Base-by-base conservation (phyloP, 306 rosid species). In the Glycine latifolia region DNA sequence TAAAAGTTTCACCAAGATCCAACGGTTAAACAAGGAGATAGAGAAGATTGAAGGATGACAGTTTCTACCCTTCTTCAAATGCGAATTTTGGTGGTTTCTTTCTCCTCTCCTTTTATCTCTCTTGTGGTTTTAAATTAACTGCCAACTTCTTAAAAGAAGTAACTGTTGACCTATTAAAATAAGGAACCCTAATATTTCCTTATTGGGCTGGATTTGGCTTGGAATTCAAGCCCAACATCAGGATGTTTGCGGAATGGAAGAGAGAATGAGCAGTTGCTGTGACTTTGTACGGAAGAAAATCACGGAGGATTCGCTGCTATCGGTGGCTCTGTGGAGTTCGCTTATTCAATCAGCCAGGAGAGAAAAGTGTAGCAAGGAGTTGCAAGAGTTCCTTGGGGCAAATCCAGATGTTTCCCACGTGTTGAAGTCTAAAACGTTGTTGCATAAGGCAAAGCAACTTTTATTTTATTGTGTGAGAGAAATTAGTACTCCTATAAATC, bases 381-480 rank as follows among this genome's bases (percentile, higher is more conserved):
- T 83, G 67, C 69, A 53, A 66, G 88, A 83, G 44, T 47, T 88
- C 1, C 59, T 85, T 17, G 86, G 78, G 67, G 71, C 88, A 8
- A 84, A 80, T 67, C 68, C 88, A 10, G 79, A 80, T 56, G 80
- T 77, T 76, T 82, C 84, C 33, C 86, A 84, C 62, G 82, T 86
- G n/a, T 12, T 83, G 83, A 86, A 87, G 83, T 89, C 91, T 1
- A 89, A 83, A 81, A 84, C 82, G 33, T 77, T 88, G 55, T 47
- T 90, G 72, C 86, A 85, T 70, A 87, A 87, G 81, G 87, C 92
- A 48, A 89, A 89, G 82, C 93, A 85, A 79, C 81, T 93, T 9
- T 71, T 93, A 39, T 93, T 96, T 73, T 90, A 91, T 72, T 93
- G 89, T 80, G 91, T 88, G 67, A 87, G 90, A 83, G 94, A 94